Evolutionary conservation across 129 eudicot species (phyloP).

Genomic region (Sambucus nigra): DNA sequence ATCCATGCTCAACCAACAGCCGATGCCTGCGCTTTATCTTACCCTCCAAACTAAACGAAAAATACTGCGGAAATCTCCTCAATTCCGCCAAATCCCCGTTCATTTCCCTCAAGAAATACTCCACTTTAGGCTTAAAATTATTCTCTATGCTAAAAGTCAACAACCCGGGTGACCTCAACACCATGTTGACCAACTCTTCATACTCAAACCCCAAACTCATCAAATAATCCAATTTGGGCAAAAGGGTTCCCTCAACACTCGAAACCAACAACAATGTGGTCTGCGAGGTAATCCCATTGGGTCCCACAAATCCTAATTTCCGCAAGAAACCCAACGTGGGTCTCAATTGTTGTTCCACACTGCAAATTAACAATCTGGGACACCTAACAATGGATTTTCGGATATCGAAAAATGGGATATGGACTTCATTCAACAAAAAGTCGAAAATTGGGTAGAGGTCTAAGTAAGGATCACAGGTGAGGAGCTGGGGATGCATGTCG

Average conservation of each 20-base stretch:
- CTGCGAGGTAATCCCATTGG: slow-evolving; percentile 37
- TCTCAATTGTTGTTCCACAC: slow-evolving; percentile 49
- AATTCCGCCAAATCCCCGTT: slow-evolving; percentile 65
- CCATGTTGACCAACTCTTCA: slow-evolving; percentile 51
- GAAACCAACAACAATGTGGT: slow-evolving; percentile 69
- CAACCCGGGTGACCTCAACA: slow-evolving; percentile 73
- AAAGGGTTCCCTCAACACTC: slow-evolving; percentile 36
- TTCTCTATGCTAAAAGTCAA: slow-evolving; percentile 72
- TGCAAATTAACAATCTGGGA: slow-evolving; percentile 62
- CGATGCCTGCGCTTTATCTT: slow-evolving; percentile 62
- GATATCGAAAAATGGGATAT: slow-evolving; percentile 39
- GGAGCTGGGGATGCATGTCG: slow-evolving; percentile 66
- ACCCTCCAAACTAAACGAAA: slow-evolving; percentile 79
- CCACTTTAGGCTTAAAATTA: slow-evolving; percentile 63
- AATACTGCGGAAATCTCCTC: slow-evolving; percentile 86
- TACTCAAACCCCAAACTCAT: slow-evolving; percentile 50
- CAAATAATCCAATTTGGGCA: slow-evolving; percentile 62
- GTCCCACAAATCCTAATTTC: slow-evolving; percentile 50
- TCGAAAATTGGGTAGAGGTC: slow-evolving; percentile 67
- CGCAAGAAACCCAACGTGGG: slow-evolving; percentile 52
- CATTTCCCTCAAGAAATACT: slow-evolving; percentile 73
- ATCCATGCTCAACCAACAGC: slow-evolving; percentile 42
- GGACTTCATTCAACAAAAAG: slow-evolving; percentile 53
- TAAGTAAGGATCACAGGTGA: slow-evolving; percentile 60
- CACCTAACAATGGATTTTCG: slow-evolving; percentile 45